Percentiles rank a stretch among this genome's conserved stretches.
phyloP scores from a whole-genome alignment of 2,329 filamentous ascomycete genomes.

The Seiridium cupressi region DNA sequence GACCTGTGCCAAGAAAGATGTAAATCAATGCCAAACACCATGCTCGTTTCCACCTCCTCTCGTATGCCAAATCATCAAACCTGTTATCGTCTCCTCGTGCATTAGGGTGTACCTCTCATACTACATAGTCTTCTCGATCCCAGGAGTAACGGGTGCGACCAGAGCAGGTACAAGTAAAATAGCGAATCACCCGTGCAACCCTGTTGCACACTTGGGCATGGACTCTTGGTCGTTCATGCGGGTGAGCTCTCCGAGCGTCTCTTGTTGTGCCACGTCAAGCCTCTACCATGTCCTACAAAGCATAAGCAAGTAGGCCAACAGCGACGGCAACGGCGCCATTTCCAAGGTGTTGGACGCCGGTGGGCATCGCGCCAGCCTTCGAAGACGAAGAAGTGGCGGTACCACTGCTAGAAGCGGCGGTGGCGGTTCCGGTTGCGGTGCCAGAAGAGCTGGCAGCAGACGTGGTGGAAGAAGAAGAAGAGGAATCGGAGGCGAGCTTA shows the following conservation, averaged over 20 bases:
- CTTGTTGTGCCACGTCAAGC: neutral
- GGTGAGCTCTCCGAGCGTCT: neutral
- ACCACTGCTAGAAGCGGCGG: slow-evolving; percentile 14
- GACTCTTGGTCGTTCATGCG: neutral
- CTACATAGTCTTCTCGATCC: slow-evolving; percentile 13
- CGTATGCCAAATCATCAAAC: slow-evolving; percentile 19
- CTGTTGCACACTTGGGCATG: slow-evolving; percentile 3
- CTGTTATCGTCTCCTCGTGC: slow-evolving; percentile 24
- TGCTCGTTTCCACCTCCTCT: slow-evolving; percentile 10
- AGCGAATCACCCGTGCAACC: slow-evolving; percentile 4
- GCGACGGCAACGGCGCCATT: slow-evolving; percentile 49
- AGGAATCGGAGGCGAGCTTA: slow-evolving; percentile 31
- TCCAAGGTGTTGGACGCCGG: slow-evolving; percentile 31
- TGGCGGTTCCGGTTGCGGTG: slow-evolving; percentile 20
- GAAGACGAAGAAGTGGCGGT: slow-evolving; percentile 19
- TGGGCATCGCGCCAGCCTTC: slow-evolving; percentile 21
- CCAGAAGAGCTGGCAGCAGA: slow-evolving; percentile 23
- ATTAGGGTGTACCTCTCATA: slow-evolving; percentile 18
- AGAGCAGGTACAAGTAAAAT: slow-evolving; percentile 17
- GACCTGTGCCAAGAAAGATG: neutral
- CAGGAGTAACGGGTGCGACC: slow-evolving; percentile 12
- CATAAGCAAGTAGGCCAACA: slow-evolving; percentile 50
- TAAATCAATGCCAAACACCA: slow-evolving; percentile 11
- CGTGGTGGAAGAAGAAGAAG: slow-evolving; percentile 27
- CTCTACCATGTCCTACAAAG: slow-evolving; percentile 37